These are phyloP conservation scores for Trichophyton simii DNA, from an alignment of 2,329 filamentous ascomycete species.

Conservation along the genomic window DNA sequence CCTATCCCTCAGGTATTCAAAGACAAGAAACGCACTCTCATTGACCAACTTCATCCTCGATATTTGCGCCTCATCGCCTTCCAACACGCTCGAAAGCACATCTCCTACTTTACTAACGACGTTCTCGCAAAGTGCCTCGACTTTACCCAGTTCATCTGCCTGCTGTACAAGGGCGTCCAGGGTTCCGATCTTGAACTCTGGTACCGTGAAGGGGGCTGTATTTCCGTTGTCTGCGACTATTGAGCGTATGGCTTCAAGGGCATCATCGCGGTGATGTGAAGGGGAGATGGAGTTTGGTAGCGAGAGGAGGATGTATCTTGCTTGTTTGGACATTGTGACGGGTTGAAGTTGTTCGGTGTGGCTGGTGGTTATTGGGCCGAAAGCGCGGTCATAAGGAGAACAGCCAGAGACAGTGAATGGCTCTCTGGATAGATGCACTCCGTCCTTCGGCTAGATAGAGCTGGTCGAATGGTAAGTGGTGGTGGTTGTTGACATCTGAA, in stretches of 20 bases:
- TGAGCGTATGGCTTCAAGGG: constrained; percentile 60
- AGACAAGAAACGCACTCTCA: constrained; percentile 53
- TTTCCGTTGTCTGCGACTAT: constrained; percentile 63
- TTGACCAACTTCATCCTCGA: constrained; percentile 85
- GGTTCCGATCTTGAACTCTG: constrained; percentile 95
- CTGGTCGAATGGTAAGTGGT: neutral
- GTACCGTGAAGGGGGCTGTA: constrained; percentile 66
- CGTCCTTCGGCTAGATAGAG: neutral
- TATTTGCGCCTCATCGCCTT: constrained; percentile 71
- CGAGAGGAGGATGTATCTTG: constrained; percentile 76
- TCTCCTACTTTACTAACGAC: constrained; percentile 84
- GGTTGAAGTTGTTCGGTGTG: neutral
- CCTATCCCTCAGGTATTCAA: constrained; percentile 5
- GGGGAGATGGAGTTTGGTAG: constrained; percentile 78
- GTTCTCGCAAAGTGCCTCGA: constrained; percentile 63
- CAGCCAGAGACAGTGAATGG: neutral
- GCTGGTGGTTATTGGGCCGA: neutral
- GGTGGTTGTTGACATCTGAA: neutral
- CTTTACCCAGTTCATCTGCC: constrained; percentile 85
- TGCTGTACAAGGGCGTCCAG: constrained; percentile 91
- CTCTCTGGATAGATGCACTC: neutral
- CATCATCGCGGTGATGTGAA: constrained; percentile 66
- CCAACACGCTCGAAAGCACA: constrained; percentile 68
- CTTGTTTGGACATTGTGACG: constrained; percentile 30
- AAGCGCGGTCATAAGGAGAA: neutral